Evolutionary conservation across 768 basidiomycete species (phyloP).

Genomic region (Rubroboletus satanas): DNA sequence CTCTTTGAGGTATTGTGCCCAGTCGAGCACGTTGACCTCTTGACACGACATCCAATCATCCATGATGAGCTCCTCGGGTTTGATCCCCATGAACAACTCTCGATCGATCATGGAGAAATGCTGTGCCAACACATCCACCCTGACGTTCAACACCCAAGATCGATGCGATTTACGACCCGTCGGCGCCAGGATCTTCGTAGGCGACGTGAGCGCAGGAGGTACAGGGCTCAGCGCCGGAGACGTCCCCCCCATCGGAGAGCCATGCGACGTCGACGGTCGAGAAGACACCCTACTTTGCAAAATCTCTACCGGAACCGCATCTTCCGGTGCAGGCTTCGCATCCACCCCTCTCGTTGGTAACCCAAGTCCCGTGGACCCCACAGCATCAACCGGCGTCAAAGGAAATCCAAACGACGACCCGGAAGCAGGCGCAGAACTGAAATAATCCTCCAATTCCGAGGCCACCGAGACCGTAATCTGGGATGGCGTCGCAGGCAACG

Average conservation of each 20-base stretch:
- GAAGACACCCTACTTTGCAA: conserved; percentile 53
- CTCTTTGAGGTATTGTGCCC: conserved; percentile 79
- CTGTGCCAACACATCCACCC: conserved; percentile 60
- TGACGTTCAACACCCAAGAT: conserved; percentile 66
- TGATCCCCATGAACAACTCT: conserved; percentile 78
- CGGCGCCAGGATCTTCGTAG: conserved; percentile 36
- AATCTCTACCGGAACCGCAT: conserved; percentile 65
- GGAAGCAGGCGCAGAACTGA: conserved; percentile 13
- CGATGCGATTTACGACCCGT: conserved; percentile 49
- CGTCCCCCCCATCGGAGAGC: conserved; percentile 21
- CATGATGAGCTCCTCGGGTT: conserved; percentile 84
- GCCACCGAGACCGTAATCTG: conserved; percentile 19
- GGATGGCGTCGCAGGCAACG: conserved; percentile 19
- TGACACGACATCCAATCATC: conserved; percentile 63
- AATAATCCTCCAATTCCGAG: conserved; percentile 24
- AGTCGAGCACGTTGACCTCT: conserved; percentile 71
- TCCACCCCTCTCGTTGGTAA: conserved; percentile 36
- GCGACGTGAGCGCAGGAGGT: conserved; percentile 23
- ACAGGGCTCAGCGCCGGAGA: conserved; percentile 6
- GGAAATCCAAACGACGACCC: conserved; percentile 16
- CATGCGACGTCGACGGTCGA: conserved; percentile 33
- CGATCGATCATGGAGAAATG: conserved; percentile 88
- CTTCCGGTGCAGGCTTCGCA: conserved; percentile 52
- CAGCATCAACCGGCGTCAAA: conserved; percentile 12
- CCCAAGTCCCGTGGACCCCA: conserved; percentile 6